phyloP scores from a whole-genome alignment of 2,329 filamentous ascomycete genomes.

The Sordariomycetes sp. region DNA sequence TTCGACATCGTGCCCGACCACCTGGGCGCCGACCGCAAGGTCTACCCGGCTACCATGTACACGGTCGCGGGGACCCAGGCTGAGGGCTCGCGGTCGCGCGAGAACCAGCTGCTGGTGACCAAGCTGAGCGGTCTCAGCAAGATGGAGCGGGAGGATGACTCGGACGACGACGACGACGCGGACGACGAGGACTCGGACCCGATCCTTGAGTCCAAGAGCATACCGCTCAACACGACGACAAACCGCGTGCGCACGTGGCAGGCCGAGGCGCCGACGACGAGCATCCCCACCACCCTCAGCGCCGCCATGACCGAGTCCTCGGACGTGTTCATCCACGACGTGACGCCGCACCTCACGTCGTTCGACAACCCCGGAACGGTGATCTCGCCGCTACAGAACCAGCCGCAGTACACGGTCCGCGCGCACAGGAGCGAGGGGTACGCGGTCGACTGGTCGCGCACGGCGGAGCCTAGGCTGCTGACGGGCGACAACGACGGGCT shows the following conservation, averaged over 20 bases:
- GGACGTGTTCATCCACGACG: constrained; percentile 85
- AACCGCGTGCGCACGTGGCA: constrained; percentile 90
- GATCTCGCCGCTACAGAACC: constrained; percentile 74
- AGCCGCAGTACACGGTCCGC: constrained; percentile 76
- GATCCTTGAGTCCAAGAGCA: constrained; percentile 84
- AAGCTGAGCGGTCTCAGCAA: constrained; percentile 87
- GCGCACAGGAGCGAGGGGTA: constrained; percentile 94
- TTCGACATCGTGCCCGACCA: constrained; percentile 85
- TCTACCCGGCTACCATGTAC: constrained; percentile 94
- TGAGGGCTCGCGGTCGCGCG: constrained; percentile 59
- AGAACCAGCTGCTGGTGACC: constrained; percentile 92
- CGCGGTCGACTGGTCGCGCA: constrained; percentile 81
- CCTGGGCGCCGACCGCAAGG: constrained; percentile 78
- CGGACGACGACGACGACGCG: constrained; percentile 59
- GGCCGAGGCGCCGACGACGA: constrained; percentile 37
- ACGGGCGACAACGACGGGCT: constrained; percentile 86
- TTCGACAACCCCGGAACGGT: constrained; percentile 83
- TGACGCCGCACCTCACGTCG: constrained; percentile 77
- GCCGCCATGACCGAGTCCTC: constrained; percentile 88
- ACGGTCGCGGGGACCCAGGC: constrained; percentile 92
- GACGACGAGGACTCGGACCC: constrained; percentile 75
- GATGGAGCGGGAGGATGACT: constrained; percentile 62
- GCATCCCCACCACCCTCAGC: constrained; percentile 68
- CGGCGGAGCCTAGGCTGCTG: constrained; percentile 61
- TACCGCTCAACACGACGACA: constrained; percentile 77